Conservation (phyloP, 1,139 yeast genomes). For the Geotrichum klebahnii region DNA sequence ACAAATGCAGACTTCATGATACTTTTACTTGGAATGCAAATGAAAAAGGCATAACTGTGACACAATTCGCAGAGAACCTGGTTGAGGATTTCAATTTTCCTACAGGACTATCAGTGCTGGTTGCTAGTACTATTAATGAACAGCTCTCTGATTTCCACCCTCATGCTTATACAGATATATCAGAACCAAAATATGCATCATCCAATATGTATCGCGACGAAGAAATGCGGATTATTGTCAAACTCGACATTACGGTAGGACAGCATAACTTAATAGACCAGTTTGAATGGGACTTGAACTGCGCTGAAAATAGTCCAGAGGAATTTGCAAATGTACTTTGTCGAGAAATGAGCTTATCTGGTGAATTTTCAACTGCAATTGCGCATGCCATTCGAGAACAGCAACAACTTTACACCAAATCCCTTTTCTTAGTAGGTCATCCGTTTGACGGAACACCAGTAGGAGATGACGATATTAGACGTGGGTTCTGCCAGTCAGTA, state of each 20-base stretch:
- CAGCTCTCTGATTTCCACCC: constrained; percentile 75
- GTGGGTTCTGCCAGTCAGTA: constrained; percentile 57
- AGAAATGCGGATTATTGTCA: constrained; percentile 77
- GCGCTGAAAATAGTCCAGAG: constrained; percentile 77
- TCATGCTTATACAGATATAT: constrained; percentile 38
- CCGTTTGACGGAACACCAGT: constrained; percentile 79
- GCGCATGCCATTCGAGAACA: constrained; percentile 91
- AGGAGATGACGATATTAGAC: constrained; percentile 78
- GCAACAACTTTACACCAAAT: constrained; percentile 74
- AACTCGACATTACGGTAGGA: constrained; percentile 80
- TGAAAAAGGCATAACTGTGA: constrained; percentile 62
- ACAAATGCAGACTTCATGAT: constrained; percentile 78
- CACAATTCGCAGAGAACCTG: constrained; percentile 64
- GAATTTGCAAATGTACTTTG: constrained; percentile 76
- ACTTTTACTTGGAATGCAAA: constrained; percentile 85
- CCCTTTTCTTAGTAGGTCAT: constrained; percentile 75
- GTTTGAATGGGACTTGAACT: constrained; percentile 93
- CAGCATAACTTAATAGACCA: constrained; percentile 84
- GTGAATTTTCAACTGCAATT: constrained; percentile 85
- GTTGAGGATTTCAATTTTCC: constrained; percentile 64
- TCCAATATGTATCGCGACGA: constrained; percentile 36
- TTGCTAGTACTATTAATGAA: constrained; percentile 62
- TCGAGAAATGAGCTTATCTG: constrained; percentile 75
- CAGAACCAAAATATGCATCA: constrained; percentile 24
- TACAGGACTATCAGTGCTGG: constrained; percentile 46